Conservation (phyloP, 495 filamentous ascomycete genomes). For the Xylaria sp. region DNA sequence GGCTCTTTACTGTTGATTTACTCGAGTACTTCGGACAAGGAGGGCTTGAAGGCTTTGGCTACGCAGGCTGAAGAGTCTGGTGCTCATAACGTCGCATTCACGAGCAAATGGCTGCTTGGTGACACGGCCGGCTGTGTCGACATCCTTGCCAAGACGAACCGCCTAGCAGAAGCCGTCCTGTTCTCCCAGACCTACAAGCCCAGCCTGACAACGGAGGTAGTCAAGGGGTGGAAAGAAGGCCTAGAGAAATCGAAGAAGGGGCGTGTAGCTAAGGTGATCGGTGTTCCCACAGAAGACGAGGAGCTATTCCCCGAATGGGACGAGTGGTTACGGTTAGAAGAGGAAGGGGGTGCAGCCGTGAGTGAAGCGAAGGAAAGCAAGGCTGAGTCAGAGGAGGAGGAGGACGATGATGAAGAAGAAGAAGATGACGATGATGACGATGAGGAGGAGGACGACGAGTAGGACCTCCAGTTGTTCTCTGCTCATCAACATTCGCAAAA, state of each 20-base stretch:
- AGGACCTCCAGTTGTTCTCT: neutral
- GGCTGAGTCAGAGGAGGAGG: constrained; percentile 1
- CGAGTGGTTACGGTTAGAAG: constrained; percentile 83
- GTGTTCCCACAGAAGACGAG: constrained; percentile 83
- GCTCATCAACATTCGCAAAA: neutral
- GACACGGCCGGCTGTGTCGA: constrained; percentile 84
- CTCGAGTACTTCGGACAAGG: constrained; percentile 76
- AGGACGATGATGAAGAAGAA: neutral
- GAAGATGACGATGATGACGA: neutral
- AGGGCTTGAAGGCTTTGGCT: constrained; percentile 74
- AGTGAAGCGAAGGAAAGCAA: neutral
- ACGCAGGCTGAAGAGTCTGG: constrained; percentile 76
- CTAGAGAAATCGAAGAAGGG: constrained; percentile 82
- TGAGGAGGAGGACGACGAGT: neutral
- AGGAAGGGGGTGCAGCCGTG: constrained; percentile 54
- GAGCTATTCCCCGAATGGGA: constrained; percentile 97
- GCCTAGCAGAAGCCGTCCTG: constrained; percentile 83
- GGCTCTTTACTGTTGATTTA: constrained; percentile 88
- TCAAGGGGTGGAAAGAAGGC: constrained; percentile 77
- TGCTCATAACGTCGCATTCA: constrained; percentile 90
- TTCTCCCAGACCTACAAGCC: constrained; percentile 96
- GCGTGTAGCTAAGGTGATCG: constrained; percentile 81
- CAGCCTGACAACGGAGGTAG: constrained; percentile 70
- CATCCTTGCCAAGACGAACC: constrained; percentile 76
- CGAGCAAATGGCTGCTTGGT: constrained; percentile 84